These are phyloP conservation scores for Zygoascus ofunaensis DNA, from an alignment of 805 yeast genomes.

Conservation along the genomic window DNA sequence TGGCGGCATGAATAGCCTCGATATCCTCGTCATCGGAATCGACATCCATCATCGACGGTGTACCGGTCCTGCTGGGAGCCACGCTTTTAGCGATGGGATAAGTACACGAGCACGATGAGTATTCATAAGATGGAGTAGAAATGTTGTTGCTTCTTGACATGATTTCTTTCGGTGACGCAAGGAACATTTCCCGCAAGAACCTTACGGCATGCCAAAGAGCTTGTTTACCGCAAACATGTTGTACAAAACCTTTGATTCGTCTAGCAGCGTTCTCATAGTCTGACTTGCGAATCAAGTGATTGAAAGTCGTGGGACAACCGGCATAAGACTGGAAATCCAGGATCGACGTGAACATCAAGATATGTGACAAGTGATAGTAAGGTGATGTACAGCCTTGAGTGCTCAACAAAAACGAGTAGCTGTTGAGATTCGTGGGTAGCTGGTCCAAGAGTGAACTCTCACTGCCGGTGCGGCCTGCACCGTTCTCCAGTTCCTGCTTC, in stretches of 20 bases:
- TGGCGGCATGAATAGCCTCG: constrained; percentile 9
- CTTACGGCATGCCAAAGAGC: constrained; percentile 54
- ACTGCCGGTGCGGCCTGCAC: not conserved
- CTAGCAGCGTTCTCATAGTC: constrained; percentile 42
- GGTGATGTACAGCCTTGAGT: constrained; percentile 48
- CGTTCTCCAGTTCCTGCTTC: constrained; percentile 1
- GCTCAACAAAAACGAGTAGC: constrained; percentile 5
- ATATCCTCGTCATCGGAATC: not conserved
- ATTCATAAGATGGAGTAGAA: constrained; percentile 6
- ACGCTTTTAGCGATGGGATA: constrained; percentile 11
- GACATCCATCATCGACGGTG: constrained; percentile 15
- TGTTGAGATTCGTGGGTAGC: constrained; percentile 5
- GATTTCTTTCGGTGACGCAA: constrained; percentile 40
- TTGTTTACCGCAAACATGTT: constrained; percentile 39
- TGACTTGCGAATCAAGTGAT: constrained; percentile 45
- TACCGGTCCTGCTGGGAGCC: constrained; percentile 16
- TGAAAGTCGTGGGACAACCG: constrained; percentile 78
- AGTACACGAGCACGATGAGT: constrained; percentile 13
- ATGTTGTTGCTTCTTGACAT: constrained; percentile 1
- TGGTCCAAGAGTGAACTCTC: constrained; percentile 1
- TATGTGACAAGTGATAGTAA: constrained; percentile 64
- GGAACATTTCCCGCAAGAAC: constrained; percentile 51
- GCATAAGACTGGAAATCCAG: constrained; percentile 71
- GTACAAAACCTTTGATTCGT: constrained; percentile 47
- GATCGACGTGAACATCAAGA: constrained; percentile 61